phyloP scores from a whole-genome alignment of 352 stramenopile genomes.

The Phytophthora meadii region DNA sequence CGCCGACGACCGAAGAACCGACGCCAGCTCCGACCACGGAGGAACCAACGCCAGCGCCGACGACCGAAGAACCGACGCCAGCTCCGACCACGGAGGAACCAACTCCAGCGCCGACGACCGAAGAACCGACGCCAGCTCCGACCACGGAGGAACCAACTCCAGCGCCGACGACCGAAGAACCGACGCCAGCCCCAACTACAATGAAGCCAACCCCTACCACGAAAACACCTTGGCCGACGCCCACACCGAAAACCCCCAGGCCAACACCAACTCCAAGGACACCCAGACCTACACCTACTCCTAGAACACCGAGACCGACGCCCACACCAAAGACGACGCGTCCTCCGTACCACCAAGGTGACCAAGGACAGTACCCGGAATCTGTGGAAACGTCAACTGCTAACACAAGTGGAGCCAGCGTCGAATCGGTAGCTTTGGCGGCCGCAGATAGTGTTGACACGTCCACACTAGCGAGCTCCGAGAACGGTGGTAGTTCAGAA shows the following conservation, averaged over 20 bases:
- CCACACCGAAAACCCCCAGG: slow-evolving; percentile 1
- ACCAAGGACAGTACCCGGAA: slow-evolving; percentile 6
- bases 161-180: neutral
- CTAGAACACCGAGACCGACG: slow-evolving; percentile 3
- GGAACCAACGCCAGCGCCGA: neutral
- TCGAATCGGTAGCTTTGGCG: slow-evolving; percentile 5
- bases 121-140: slow-evolving; percentile 1
- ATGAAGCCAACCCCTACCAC: too few relatives aligned
- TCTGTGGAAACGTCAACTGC: slow-evolving; percentile 3
- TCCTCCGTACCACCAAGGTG: slow-evolving; percentile 22
- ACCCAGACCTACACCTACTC: slow-evolving; percentile 1
- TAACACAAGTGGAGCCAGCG: neutral
- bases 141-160: slow-evolving; percentile 4
- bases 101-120: neutral
- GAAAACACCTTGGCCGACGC: neutral
- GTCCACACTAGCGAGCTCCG: slow-evolving; percentile 7
- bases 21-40: neutral
- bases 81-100: neutral
- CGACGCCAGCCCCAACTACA: neutral
- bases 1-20: too few relatives aligned
- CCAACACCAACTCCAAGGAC: slow-evolving; percentile 1
- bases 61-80: neutral
- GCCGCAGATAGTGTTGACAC: slow-evolving; percentile 10
- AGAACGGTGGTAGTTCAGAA: neutral
- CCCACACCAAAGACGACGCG: slow-evolving; percentile 7